Evolutionary conservation across 371 early-diverging fungal genomes (phyloP).

Genomic region (Dentiscutata heterogama): DNA sequence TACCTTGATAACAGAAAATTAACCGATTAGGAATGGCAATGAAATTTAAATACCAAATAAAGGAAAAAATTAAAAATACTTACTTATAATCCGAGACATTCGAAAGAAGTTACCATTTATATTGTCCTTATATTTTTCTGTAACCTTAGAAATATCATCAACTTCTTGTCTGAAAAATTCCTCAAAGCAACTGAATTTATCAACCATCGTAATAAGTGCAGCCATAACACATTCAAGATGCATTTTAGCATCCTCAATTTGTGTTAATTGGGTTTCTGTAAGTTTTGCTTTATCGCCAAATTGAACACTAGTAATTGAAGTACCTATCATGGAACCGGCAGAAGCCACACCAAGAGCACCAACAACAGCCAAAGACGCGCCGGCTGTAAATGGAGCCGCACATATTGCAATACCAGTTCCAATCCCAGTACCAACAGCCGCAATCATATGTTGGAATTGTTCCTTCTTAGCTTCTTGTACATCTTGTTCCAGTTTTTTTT

Average conservation of each 20-base stretch:
- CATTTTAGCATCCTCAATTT: neutral
- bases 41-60: too few species aligned
- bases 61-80: too few species aligned
- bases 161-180: constrained; percentile 11
- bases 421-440: constrained; percentile 25
- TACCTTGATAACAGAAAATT: neutral
- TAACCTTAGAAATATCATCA: neutral
- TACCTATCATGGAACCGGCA: constrained; percentile 36
- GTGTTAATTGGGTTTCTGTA: neutral
- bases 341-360: constrained; percentile 31
- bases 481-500: constrained; percentile 12
- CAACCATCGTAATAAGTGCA: neutral
- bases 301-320: constrained; percentile 8
- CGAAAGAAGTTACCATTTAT: neutral
- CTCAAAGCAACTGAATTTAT: constrained; percentile 17
- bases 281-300: constrained; percentile 12
- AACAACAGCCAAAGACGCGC: constrained; percentile 36
- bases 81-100: constrained; percentile 21
- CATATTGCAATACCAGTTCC: constrained; percentile 25
- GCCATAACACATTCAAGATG: neutral
- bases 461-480: constrained; percentile 1
- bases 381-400: constrained; percentile 39
- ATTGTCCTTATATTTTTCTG: neutral
- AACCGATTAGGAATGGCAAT: too few species aligned
- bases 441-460: neutral